A percentile compares a stretch with the other conserved stretches of the same genome.
Evolutionary conservation across 371 early-diverging fungal species (phyloP).

Genomic region (Lichtheimia corymbifera): DNA sequence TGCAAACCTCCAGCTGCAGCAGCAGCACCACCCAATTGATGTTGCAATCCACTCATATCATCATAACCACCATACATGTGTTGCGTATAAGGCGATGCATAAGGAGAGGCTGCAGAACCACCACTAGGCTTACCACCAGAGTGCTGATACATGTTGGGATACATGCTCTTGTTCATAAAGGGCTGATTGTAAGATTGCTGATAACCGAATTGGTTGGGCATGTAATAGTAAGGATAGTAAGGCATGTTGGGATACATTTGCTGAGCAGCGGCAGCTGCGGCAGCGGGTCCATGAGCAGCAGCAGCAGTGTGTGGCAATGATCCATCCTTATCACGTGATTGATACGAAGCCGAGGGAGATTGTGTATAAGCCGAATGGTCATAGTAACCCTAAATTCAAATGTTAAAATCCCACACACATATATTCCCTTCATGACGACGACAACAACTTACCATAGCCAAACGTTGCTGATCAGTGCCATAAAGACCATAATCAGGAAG

Average conservation of each 20-base stretch:
- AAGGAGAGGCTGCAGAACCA: conserved; percentile 29
- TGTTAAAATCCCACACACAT: not conserved
- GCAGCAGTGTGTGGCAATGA: conserved; percentile 25
- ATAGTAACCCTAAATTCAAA: conserved; percentile 53
- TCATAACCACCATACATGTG: conserved; percentile 55
- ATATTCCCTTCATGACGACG: conserved; percentile 9
- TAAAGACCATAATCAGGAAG: conserved; percentile 59
- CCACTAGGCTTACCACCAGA: conserved; percentile 26
- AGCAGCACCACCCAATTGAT: conserved; percentile 24
- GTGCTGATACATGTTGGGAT: conserved; percentile 68
- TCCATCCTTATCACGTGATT: conserved; percentile 35
- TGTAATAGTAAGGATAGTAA: conserved; percentile 80
- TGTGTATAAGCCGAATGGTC: conserved; percentile 50
- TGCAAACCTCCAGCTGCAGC: conserved; percentile 26
- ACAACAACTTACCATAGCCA: conserved; percentile 42
- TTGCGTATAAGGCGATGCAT: conserved; percentile 43
- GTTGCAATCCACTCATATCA: conserved; percentile 38
- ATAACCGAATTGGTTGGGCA: conserved; percentile 73
- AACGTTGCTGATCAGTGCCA: conserved; percentile 49
- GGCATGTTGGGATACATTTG: conserved; percentile 47
- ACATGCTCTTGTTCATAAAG: conserved; percentile 84
- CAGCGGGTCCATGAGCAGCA: conserved; percentile 13
- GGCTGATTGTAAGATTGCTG: conserved; percentile 81
- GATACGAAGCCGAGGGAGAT: conserved; percentile 44
- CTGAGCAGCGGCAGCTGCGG: conserved; percentile 31